phyloP scores from a whole-genome alignment of 345 rosid species.

The Sisymbrium irio region DNA sequence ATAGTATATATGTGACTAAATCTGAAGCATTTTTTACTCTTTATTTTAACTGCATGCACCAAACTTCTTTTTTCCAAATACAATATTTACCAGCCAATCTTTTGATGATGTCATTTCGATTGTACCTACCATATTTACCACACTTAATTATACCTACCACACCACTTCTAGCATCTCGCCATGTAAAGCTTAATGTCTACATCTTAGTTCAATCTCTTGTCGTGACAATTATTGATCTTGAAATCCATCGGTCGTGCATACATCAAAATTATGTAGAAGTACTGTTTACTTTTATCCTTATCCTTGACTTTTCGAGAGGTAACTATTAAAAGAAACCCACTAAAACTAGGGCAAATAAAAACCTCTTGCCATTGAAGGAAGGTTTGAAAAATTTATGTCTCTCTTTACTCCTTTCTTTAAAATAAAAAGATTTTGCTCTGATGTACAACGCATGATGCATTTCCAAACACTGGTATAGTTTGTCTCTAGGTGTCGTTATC shows the following conservation, averaged over 20 bases:
- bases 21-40: not conserved
- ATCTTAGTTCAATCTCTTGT: slow-evolving; percentile 25
- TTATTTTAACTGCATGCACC: slow-evolving; percentile 12
- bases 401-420: slow-evolving; percentile 9
- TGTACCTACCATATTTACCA: slow-evolving; percentile 8
- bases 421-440: slow-evolving; percentile 3
- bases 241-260: slow-evolving; percentile 13
- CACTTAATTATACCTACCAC: slow-evolving; percentile 9
- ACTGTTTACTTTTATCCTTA: slow-evolving; percentile 31
- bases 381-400: slow-evolving; percentile 24
- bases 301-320: slow-evolving; percentile 26
- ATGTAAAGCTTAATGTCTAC: slow-evolving; percentile 18
- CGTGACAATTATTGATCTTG: slow-evolving; percentile 31
- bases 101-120: slow-evolving; percentile 1
- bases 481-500: slow-evolving; percentile 13
- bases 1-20: not conserved
- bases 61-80: not conserved
- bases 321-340: slow-evolving; percentile 28
- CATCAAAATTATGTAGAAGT: slow-evolving; percentile 26
- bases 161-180: slow-evolving; percentile 24
- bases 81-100: not conserved
- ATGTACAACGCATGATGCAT: slow-evolving; percentile 13
- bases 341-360: slow-evolving; percentile 22
- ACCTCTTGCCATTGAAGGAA: slow-evolving; percentile 25
- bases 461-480: slow-evolving; percentile 9